These are phyloP conservation scores for Diaporthe ilicicola DNA, from an alignment of 2,329 filamentous ascomycete species.

Conservation along the genomic window DNA sequence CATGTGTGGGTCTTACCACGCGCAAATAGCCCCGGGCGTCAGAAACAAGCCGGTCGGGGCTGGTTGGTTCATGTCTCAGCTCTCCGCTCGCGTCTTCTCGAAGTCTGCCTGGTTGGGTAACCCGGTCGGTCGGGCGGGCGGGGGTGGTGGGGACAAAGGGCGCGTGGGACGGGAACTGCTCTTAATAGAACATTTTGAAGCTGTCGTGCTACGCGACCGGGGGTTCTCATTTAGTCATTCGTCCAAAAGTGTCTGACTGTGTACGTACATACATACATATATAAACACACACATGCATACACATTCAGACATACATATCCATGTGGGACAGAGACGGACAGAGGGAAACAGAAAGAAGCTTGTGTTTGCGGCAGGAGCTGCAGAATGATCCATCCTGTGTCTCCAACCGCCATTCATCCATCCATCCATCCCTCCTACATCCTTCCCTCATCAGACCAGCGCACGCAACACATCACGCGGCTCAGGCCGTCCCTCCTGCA, in stretches of 20 bases:
- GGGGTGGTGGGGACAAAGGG: neutral
- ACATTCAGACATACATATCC: neutral
- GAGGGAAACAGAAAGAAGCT: neutral
- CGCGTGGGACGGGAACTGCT: neutral
- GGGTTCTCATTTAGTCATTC: slow-evolving; percentile 7
- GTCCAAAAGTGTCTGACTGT: neutral
- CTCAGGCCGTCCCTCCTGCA: slow-evolving; percentile 2
- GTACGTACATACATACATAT: neutral
- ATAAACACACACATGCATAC: neutral
- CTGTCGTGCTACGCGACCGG: neutral
- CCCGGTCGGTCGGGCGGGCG: neutral
- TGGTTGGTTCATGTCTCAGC: neutral
- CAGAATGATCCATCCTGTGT: neutral
- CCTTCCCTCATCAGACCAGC: neutral
- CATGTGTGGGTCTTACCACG: neutral
- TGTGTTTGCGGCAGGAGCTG: slow-evolving; percentile 5
- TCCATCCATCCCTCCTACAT: neutral
- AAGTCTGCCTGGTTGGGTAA: slow-evolving; percentile 20
- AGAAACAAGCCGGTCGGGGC: neutral
- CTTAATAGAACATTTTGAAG: slow-evolving; percentile 21
- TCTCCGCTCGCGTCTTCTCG: slow-evolving; percentile 13
- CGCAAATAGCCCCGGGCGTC: neutral
- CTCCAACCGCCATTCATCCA: too few relatives aligned
- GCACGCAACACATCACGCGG: neutral
- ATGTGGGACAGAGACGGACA: neutral